A percentile compares a stretch with the other conserved stretches of the same genome.
phyloP scores from a whole-genome alignment of 1,284 basidiomycete genomes.

The Ganoderma meredithae region DNA sequence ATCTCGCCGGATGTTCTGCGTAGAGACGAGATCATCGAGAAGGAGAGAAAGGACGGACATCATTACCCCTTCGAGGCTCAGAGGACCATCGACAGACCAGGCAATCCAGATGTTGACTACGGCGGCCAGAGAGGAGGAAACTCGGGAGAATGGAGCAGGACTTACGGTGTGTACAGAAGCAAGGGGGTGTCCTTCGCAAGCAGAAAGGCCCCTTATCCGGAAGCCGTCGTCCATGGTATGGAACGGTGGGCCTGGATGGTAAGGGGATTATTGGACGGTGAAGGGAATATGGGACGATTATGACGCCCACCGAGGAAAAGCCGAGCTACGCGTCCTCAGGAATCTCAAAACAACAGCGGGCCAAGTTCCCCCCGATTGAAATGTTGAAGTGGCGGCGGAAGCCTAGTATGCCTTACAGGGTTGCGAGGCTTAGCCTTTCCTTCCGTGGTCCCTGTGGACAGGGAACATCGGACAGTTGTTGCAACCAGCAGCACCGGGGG shows the following conservation, averaged over 20 bases:
- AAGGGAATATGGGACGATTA: conserved; percentile 10
- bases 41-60: background rate
- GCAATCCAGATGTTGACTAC: background rate
- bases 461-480: background rate
- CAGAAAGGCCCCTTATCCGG: conserved; percentile 16
- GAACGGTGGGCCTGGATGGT: conserved; percentile 15
- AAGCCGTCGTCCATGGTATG: conserved; percentile 9
- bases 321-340: conserved; percentile 19
- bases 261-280: conserved; percentile 18
- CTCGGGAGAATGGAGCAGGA: conserved; percentile 25
- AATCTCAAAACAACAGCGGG: background rate
- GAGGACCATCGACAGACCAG: background rate
- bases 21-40: background rate
- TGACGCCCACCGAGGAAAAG: conserved; percentile 29
- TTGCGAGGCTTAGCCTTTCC: background rate
- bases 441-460: background rate
- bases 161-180: conserved; percentile 22
- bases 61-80: background rate
- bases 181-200: background rate
- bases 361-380: background rate
- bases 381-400: background rate
- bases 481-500: background rate
- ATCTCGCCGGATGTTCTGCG: background rate
- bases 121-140: conserved; percentile 26
- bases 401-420: background rate